phyloP scores from a whole-genome alignment of 768 basidiomycete species.

The Naematelia encephala region DNA sequence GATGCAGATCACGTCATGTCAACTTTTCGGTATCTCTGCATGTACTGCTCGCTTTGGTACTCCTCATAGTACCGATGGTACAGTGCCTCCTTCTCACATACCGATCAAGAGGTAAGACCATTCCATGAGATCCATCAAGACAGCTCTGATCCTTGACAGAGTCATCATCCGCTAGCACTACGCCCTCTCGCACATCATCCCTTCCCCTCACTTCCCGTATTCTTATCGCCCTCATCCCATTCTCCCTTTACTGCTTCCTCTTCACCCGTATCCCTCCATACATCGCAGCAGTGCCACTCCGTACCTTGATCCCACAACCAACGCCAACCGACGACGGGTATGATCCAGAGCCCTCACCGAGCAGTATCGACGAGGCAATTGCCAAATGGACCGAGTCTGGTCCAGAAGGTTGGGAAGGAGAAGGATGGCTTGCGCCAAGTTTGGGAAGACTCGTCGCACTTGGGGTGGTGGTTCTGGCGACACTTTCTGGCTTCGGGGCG shows the following conservation, averaged over 20 bases:
- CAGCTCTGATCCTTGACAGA: conserved; percentile 6
- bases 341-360: conserved; percentile 11
- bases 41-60: conserved; percentile 42
- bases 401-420: conserved; percentile 38
- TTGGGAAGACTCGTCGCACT: conserved; percentile 46
- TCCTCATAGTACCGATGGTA: conserved; percentile 44
- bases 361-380: conserved; percentile 22
- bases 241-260: conserved; percentile 46
- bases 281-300: conserved; percentile 32
- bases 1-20: conserved; percentile 34
- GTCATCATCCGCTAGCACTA: conserved; percentile 19
- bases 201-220: conserved; percentile 36
- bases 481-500: conserved; percentile 48
- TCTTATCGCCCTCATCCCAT: conserved; percentile 45
- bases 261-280: conserved; percentile 50
- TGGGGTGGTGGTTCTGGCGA: conserved; percentile 41
- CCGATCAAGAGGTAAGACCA: conserved; percentile 36
- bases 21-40: conserved; percentile 48
- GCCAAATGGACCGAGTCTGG: conserved; percentile 24
- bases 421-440: conserved; percentile 46
- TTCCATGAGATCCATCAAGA: not conserved
- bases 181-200: conserved; percentile 18
- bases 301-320: conserved; percentile 1
- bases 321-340: conserved; percentile 7
- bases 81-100: conserved; percentile 49